A percentile compares a stretch with the other conserved stretches of the same genome.
Conservation (phyloP, 176 grass and related monocot species). For the Oryza coarctata region DNA sequence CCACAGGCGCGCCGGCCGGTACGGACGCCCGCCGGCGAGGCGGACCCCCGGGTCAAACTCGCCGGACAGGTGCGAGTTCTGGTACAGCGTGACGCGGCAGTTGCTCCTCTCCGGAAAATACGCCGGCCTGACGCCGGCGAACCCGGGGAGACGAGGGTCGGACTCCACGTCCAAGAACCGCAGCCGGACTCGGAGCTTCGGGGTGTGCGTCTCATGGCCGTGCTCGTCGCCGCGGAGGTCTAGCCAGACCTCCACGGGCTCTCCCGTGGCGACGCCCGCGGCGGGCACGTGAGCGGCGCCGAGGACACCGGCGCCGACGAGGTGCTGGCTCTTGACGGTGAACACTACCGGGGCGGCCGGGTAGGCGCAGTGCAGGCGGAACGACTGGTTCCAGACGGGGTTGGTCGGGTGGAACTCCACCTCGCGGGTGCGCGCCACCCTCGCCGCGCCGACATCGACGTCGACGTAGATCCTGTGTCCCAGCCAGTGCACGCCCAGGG, state of each 20-base stretch:
- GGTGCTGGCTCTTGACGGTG: slow-evolving; percentile 70
- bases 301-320: slow-evolving; percentile 48
- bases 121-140: slow-evolving; percentile 45
- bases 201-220: slow-evolving; percentile 33
- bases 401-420: slow-evolving; percentile 57
- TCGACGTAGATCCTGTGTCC: slow-evolving; percentile 61
- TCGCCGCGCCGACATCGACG: slow-evolving; percentile 66
- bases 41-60: slow-evolving; percentile 43
- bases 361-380: slow-evolving; percentile 77
- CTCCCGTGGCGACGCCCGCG: slow-evolving; percentile 26
- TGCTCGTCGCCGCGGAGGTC: slow-evolving; percentile 56
- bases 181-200: slow-evolving; percentile 49
- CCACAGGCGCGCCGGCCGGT: slow-evolving; percentile 57
- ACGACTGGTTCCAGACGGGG: slow-evolving; percentile 82
- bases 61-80: slow-evolving; percentile 66
- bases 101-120: slow-evolving; percentile 65
- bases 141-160: slow-evolving; percentile 42
- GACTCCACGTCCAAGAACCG: slow-evolving; percentile 33
- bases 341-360: slow-evolving; percentile 38
- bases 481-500: slow-evolving; percentile 40
- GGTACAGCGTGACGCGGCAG: slow-evolving; percentile 69
- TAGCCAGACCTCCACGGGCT: slow-evolving; percentile 50
- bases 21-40: slow-evolving; percentile 37
- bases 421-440: slow-evolving; percentile 67
- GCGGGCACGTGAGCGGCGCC: slow-evolving; percentile 49